Conservation (phyloP, 2,329 filamentous ascomycete genomes). For the Diaporthe longicolla region DNA sequence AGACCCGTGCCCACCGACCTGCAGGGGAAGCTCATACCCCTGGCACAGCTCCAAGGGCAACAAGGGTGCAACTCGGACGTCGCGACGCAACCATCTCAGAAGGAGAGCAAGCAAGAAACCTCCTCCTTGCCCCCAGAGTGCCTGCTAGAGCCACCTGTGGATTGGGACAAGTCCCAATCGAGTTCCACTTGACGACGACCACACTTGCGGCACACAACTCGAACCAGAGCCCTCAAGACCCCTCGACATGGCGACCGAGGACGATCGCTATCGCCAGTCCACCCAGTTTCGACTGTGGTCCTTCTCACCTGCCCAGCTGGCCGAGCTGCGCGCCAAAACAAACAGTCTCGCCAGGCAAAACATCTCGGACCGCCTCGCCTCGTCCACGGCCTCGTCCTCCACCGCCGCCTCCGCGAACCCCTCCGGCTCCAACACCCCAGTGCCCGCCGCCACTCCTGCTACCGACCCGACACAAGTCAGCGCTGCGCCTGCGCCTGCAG, state of each 20-base stretch:
- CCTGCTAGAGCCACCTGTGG: background rate
- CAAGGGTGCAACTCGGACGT: background rate
- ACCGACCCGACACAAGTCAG: slow-evolving; percentile 23
- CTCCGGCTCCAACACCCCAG: slow-evolving; percentile 51
- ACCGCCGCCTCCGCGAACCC: slow-evolving; percentile 52
- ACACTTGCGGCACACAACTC: background rate
- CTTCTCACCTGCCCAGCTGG: slow-evolving; percentile 81
- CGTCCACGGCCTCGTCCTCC: slow-evolving; percentile 63
- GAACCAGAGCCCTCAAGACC: background rate
- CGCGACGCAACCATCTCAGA: background rate
- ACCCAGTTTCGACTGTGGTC: slow-evolving; percentile 96
- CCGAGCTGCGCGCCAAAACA: slow-evolving; percentile 80
- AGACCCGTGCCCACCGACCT: background rate
- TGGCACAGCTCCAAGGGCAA: background rate
- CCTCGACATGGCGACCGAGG: slow-evolving; percentile 80
- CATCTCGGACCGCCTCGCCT: slow-evolving; percentile 71
- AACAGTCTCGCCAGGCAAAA: slow-evolving; percentile 79
- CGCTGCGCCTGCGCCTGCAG: slow-evolving; percentile 33
- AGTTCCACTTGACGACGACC: background rate
- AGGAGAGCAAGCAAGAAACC: background rate
- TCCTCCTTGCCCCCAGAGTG: background rate
- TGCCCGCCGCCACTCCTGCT: slow-evolving; percentile 43
- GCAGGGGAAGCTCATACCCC: slow-evolving; percentile 16
- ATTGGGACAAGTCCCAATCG: too few species aligned
- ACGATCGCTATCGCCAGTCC: slow-evolving; percentile 89